Evolutionary conservation across 768 basidiomycete species (phyloP), one percentile per base, ranked within the genome.

Genomic region (Chalciporus sphaerocephalus): DNA sequence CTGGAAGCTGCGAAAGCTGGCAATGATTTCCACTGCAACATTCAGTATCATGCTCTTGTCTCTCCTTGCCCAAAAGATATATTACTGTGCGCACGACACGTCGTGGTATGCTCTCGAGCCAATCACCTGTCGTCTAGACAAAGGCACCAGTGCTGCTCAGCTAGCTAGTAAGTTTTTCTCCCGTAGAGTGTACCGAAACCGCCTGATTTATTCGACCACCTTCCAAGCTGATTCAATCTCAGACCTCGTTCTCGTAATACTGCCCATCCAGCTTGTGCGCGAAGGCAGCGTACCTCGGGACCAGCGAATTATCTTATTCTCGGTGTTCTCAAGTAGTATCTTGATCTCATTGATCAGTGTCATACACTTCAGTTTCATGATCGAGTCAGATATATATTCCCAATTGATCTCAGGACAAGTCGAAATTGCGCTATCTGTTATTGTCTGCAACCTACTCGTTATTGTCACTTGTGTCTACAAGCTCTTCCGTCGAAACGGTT

Each of bases 271-370:
- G 20, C 46, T 50, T 6, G n/a, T 50, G 27, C 39, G 46, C 17
- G 34, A 41, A 8, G 39, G 36, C 34, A 50, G 41, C 9, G 21
- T 50, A 30, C 46, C 45, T 21, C 25, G 34, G 27, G 34, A 50
- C 20, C 48, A 41, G 17, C 33, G 33, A 15, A 50, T 47, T 32
- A n/a, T 50, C 6, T 21, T 47, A n/a, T 21, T 41, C 15, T 47
- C 45, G 16, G 44, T 50, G 9, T 47, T 50, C 35, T 50, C 48
- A 10, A 40, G 38, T 17, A 50, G 45, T 18, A 35, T 50, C 16
- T 9, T 50, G 11, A 47, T 46, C 25, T 40, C 48, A 11, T 22
- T 47, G 10, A 24, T 50, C 33, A 47, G 48, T 17, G 37, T 28
- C 21, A 27, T 41, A 16, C 48, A 50, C 32, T 34, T 30, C 8